phyloP scores from a whole-genome alignment of 108 stramenopile genomes.

The Cyclotella choctawhatcheeana region DNA sequence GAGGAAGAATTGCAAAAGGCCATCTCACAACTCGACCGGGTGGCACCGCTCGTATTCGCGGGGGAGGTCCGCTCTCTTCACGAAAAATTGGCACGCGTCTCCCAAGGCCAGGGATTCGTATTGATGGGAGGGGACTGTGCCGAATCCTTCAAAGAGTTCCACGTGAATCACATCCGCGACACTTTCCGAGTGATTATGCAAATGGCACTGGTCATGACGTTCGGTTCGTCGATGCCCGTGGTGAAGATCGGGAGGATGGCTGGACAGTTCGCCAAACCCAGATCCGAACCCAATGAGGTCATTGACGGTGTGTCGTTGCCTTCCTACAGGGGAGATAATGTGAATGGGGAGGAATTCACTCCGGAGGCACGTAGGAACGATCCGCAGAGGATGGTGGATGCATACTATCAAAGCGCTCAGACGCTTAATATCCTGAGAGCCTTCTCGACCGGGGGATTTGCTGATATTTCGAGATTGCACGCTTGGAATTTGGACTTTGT shows the following conservation, averaged over 20 bases:
- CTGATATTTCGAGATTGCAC: slow-evolving; percentile 94
- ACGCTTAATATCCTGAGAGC: slow-evolving; percentile 97
- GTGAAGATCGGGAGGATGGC: slow-evolving; percentile 98
- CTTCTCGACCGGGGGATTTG: slow-evolving; percentile 95
- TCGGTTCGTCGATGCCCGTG: slow-evolving; percentile 94
- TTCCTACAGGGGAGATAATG: slow-evolving; percentile 96
- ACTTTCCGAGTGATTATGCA: slow-evolving; percentile 93
- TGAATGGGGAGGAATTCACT: slow-evolving; percentile 94
- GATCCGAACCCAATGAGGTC: slow-evolving; percentile 91
- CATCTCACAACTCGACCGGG: slow-evolving; percentile 55
- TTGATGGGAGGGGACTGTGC: slow-evolving; percentile 99
- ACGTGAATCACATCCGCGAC: slow-evolving; percentile 94
- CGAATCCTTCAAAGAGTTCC: slow-evolving; percentile 94
- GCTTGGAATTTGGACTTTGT: slow-evolving; percentile 99
- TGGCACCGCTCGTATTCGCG: slow-evolving; percentile 90
- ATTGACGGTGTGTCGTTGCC: slow-evolving; percentile 85
- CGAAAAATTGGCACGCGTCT: slow-evolving; percentile 90
- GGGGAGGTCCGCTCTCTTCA: slow-evolving; percentile 92
- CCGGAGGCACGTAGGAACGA: slow-evolving; percentile 89
- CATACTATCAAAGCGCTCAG: slow-evolving; percentile 94
- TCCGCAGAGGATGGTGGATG: slow-evolving; percentile 82
- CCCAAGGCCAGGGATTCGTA: slow-evolving; percentile 95
- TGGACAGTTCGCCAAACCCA: slow-evolving; percentile 98
- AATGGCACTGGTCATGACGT: slow-evolving; percentile 96
- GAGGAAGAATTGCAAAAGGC: slow-evolving; percentile 67